Conservation (phyloP, 1,139 yeast genomes). For the Candida labiduridarum region DNA sequence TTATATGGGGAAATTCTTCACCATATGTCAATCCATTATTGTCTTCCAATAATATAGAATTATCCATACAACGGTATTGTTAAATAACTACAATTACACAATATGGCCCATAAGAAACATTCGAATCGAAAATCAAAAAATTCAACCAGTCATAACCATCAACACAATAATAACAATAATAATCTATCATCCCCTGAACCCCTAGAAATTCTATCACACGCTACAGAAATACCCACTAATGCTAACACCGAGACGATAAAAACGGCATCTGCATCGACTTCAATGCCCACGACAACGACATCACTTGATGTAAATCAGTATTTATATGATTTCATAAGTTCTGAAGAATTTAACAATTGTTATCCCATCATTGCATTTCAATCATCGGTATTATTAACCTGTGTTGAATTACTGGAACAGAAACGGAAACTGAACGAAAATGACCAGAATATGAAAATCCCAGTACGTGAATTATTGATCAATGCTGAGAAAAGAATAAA, state of each 20-base stretch:
- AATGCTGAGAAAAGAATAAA: conserved; percentile 2
- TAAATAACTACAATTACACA: neutral
- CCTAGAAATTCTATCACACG: neutral
- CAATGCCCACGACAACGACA: neutral
- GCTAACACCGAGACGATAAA: neutral
- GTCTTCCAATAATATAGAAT: too few relatives aligned
- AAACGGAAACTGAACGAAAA: neutral
- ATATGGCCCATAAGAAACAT: conserved; percentile 1
- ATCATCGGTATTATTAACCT: conserved; percentile 7
- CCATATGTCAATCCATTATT: too few relatives aligned
- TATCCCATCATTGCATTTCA: conserved; percentile 10
- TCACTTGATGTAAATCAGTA: neutral
- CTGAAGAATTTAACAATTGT: conserved; percentile 7
- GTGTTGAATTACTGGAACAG: conserved; percentile 5
- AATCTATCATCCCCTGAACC: neutral
- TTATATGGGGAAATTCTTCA: too few relatives aligned
- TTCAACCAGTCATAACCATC: neutral
- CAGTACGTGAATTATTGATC: neutral
- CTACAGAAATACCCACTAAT: too few relatives aligned
- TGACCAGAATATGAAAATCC: neutral
- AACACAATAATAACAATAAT: neutral
- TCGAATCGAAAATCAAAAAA: conserved; percentile 1
- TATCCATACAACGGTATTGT: too few relatives aligned
- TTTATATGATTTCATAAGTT: conserved; percentile 5
- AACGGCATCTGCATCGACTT: neutral